These are phyloP conservation scores for Boechera stricta DNA, from an alignment of 345 rosid genomes.

Conservation along the genomic window DNA sequence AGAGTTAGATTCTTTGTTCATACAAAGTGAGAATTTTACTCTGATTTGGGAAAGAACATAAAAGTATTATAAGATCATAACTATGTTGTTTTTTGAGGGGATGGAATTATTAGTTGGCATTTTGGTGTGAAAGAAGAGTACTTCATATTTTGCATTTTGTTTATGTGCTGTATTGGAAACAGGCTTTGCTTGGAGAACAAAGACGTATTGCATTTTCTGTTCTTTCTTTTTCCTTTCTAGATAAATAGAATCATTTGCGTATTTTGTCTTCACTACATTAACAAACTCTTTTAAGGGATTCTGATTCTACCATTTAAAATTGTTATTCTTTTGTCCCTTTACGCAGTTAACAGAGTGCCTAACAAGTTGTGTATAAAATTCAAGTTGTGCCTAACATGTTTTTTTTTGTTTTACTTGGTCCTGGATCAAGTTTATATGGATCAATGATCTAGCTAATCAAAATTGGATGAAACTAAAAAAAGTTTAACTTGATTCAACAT, in stretches of 20 bases:
- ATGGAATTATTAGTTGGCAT: constrained; percentile 14
- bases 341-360: neutral
- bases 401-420: no score
- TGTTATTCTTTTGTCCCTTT: neutral
- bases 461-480: no score
- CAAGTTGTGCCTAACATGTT: no score
- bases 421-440: no score
- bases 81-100: neutral
- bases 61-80: constrained; percentile 20
- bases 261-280: neutral
- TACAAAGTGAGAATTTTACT: constrained; percentile 8
- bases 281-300: no score
- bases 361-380: neutral
- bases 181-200: constrained; percentile 34
- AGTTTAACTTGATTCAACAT: no score
- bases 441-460: no score
- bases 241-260: constrained; percentile 26
- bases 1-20: constrained; percentile 38
- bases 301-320: no score
- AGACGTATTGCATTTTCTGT: constrained; percentile 21
- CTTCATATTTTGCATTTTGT: constrained; percentile 13
- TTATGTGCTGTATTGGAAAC: constrained; percentile 6
- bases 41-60: constrained; percentile 2
- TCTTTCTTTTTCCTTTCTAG: neutral
- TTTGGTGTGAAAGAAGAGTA: constrained; percentile 27